These are phyloP conservation scores for Lachnellula willkommii DNA, from an alignment of 2,329 filamentous ascomycete species.

Conservation along the genomic window DNA sequence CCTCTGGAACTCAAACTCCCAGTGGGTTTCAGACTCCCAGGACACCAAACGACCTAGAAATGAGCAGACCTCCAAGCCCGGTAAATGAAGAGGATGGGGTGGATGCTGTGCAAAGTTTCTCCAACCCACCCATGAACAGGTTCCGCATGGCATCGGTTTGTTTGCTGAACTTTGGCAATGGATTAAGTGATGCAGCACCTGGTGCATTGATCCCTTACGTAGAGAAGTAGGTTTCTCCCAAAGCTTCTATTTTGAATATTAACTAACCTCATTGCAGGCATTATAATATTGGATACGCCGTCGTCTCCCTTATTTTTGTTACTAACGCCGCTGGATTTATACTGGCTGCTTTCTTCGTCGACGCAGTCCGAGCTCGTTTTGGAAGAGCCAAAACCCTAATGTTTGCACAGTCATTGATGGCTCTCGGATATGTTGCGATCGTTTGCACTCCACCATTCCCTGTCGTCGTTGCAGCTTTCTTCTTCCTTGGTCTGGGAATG, in stretches of 20 bases:
- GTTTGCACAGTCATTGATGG: slow-evolving; percentile 51
- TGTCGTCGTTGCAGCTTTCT: slow-evolving; percentile 61
- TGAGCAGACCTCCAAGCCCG: slow-evolving; percentile 48
- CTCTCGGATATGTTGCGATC: slow-evolving; percentile 59
- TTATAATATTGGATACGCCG: slow-evolving; percentile 70
- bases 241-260: background rate
- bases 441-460: slow-evolving; percentile 65
- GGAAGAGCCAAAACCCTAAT: slow-evolving; percentile 62
- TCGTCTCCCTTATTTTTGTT: slow-evolving; percentile 79
- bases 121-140: slow-evolving; percentile 61
- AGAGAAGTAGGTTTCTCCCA: slow-evolving; percentile 45
- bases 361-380: slow-evolving; percentile 54
- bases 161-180: slow-evolving; percentile 61
- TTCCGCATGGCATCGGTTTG: slow-evolving; percentile 62
- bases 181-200: slow-evolving; percentile 68
- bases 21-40: slow-evolving; percentile 24
- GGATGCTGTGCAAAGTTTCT: slow-evolving; percentile 51
- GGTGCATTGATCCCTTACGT: slow-evolving; percentile 80
- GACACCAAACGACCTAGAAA: slow-evolving; percentile 36
- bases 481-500: slow-evolving; percentile 58
- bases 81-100: slow-evolving; percentile 35
- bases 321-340: slow-evolving; percentile 74
- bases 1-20: slow-evolving; percentile 17
- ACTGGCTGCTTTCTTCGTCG: slow-evolving; percentile 61
- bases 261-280: slow-evolving; percentile 36